Evolutionary conservation across 192 early-diverging fungal species (phyloP).

Genomic region (Mortierella hygrophila): DNA sequence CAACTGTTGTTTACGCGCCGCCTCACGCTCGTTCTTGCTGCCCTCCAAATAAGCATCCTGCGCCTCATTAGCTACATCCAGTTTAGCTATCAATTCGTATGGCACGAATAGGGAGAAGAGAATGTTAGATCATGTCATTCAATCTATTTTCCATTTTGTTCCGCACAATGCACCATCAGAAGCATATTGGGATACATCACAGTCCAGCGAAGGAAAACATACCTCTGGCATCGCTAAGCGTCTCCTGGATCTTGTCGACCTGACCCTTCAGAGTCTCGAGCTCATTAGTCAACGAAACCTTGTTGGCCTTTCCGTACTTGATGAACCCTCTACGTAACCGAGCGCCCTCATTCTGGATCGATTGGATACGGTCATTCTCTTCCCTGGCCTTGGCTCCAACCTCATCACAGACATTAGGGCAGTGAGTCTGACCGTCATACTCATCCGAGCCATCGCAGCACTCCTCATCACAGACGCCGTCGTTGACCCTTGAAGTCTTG

Average conservation of each 20-base stretch:
- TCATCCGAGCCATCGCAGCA: constrained; percentile 99
- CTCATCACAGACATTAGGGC: constrained; percentile 83
- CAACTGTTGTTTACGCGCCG: constrained; percentile 13
- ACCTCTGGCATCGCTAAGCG: constrained; percentile 44
- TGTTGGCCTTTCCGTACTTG: constrained; percentile 22
- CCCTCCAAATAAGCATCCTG: constrained; percentile 31
- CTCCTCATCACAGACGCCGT: constrained; percentile 93
- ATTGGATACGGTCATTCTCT: constrained; percentile 40
- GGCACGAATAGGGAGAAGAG: background rate
- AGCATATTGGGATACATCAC: background rate
- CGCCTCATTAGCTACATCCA: constrained; percentile 20
- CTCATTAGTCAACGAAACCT: constrained; percentile 2
- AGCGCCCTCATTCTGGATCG: constrained; percentile 28
- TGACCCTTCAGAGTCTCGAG: constrained; percentile 25
- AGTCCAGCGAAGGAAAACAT: background rate
- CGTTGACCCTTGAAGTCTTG: constrained; percentile 83
- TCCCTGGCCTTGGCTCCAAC: constrained; percentile 63
- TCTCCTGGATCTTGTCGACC: constrained; percentile 23
- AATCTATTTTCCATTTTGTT: background rate
- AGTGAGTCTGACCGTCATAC: constrained; percentile 67
- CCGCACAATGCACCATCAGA: background rate
- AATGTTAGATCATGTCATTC: background rate
- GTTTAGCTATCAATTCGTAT: background rate
- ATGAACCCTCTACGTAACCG: constrained; percentile 37
- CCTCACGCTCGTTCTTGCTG: constrained; percentile 29